Conservation (phyloP, 2,329 filamentous ascomycete genomes). For the Huntiella bhutanensis region DNA sequence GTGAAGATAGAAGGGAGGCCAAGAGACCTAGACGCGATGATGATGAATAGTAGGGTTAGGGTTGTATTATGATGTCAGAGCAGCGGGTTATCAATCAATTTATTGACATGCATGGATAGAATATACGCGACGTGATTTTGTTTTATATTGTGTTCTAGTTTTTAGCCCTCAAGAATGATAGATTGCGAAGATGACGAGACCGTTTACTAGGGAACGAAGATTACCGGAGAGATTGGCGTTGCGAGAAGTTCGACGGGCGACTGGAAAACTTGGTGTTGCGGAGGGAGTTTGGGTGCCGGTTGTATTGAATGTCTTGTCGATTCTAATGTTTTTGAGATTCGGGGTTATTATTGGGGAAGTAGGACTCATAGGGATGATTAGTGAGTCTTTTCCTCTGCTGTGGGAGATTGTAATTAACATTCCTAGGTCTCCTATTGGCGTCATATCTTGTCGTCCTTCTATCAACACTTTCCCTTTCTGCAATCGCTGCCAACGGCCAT, state of each 20-base stretch:
- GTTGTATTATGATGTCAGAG: background rate
- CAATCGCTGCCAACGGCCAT: constrained; percentile 77
- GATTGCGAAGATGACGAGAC: background rate
- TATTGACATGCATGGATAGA: background rate
- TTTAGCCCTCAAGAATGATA: background rate
- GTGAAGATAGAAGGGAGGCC: constrained; percentile 29
- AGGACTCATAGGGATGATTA: constrained; percentile 61
- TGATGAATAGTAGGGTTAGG: constrained; percentile 20
- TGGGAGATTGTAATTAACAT: background rate
- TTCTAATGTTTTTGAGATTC: constrained; percentile 83
- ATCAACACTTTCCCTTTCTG: constrained; percentile 69
- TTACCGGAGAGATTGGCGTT: background rate
- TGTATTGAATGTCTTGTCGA: constrained; percentile 75
- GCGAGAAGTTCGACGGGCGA: background rate
- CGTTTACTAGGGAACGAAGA: background rate
- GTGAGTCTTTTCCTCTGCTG: constrained; percentile 25
- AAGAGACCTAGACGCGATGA: constrained; percentile 69
- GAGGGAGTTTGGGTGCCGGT: constrained; percentile 74
- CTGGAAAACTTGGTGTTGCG: constrained; percentile 53
- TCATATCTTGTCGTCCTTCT: constrained; percentile 72
- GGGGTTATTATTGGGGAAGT: constrained; percentile 67
- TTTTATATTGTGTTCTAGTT: background rate
- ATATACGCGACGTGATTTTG: background rate
- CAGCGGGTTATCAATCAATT: no score
- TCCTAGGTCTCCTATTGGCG: constrained; percentile 45